phyloP scores from a whole-genome alignment of 768 basidiomycete genomes.

The Hygrophorus russula region DNA sequence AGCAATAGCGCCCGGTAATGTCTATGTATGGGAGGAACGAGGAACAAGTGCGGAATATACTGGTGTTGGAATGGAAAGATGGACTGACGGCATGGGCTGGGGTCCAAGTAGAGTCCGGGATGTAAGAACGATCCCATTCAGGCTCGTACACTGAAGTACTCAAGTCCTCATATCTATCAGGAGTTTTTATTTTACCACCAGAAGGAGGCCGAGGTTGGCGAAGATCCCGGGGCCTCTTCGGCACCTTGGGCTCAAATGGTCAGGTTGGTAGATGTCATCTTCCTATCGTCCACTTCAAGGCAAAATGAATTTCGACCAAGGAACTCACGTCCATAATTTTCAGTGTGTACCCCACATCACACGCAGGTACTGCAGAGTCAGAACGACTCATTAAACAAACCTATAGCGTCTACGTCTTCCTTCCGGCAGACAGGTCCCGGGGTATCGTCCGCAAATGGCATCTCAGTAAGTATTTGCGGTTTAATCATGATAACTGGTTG shows the following conservation, averaged over 20 bases:
- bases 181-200: constrained; percentile 81
- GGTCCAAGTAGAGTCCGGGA: constrained; percentile 59
- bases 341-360: constrained; percentile 21
- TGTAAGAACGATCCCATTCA: constrained; percentile 25
- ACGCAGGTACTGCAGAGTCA: constrained; percentile 32
- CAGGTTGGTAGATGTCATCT: constrained; percentile 27
- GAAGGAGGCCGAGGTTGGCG: constrained; percentile 55
- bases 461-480: constrained; percentile 43
- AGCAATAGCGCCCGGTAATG: constrained; percentile 63
- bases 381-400: constrained; percentile 75
- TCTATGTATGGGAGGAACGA: constrained; percentile 85
- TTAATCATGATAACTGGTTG: constrained; percentile 7
- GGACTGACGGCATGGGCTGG: constrained; percentile 74
- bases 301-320: constrained; percentile 14
- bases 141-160: constrained; percentile 2
- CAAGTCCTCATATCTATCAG: constrained; percentile 28
- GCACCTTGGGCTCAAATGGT: constrained; percentile 72
- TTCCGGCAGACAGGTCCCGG: constrained; percentile 39
- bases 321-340: constrained; percentile 8
- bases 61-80: constrained; percentile 80
- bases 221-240: constrained; percentile 43
- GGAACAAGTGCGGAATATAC: constrained; percentile 74
- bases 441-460: constrained; percentile 69
- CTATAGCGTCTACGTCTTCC: constrained; percentile 68
- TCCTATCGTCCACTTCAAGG: constrained; percentile 1